These are phyloP conservation scores for Umbilicus rupestris DNA, from an alignment of 164 flowering plant species.

Conservation along the genomic window DNA sequence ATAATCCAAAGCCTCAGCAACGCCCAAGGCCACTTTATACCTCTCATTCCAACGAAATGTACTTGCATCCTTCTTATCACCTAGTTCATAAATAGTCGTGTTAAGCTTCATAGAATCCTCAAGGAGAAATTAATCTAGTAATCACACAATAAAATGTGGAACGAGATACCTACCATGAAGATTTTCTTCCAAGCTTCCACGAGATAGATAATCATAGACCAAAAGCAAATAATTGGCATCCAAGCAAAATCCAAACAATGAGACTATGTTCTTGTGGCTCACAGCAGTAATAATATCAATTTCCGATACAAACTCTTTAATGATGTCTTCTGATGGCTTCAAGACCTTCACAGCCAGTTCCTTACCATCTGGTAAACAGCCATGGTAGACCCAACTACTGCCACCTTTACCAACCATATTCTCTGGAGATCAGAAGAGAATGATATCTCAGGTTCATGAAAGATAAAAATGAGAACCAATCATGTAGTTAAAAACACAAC, in stretches of 20 bases:
- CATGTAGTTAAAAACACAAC: not conserved
- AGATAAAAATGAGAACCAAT: not conserved
- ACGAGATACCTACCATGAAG: constrained; percentile 54
- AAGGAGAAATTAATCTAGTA: not conserved
- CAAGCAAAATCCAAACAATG: constrained; percentile 76
- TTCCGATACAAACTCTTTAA: constrained; percentile 66
- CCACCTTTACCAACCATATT: constrained; percentile 92
- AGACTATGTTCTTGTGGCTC: constrained; percentile 67
- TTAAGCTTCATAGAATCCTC: not conserved
- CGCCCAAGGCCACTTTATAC: constrained; percentile 46
- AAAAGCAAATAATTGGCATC: constrained; percentile 57
- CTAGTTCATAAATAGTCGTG: constrained; percentile 10
- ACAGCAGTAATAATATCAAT: constrained; percentile 71
- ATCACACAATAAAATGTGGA: not conserved
- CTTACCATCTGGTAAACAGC: constrained; percentile 68
- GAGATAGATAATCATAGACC: constrained; percentile 73
- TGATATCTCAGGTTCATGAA: not conserved
- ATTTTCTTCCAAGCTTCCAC: constrained; percentile 94
- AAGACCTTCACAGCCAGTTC: constrained; percentile 86
- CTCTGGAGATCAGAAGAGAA: constrained; percentile 29
- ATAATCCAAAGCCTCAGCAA: constrained; percentile 51
- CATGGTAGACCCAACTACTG: constrained; percentile 70
- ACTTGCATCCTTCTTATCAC: constrained; percentile 21
- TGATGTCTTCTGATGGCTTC: constrained; percentile 59
- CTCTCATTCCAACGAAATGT: constrained; percentile 43